These are phyloP conservation scores for Globisporangium paddicum DNA, from an alignment of 352 stramenopile species.

Conservation along the genomic window DNA sequence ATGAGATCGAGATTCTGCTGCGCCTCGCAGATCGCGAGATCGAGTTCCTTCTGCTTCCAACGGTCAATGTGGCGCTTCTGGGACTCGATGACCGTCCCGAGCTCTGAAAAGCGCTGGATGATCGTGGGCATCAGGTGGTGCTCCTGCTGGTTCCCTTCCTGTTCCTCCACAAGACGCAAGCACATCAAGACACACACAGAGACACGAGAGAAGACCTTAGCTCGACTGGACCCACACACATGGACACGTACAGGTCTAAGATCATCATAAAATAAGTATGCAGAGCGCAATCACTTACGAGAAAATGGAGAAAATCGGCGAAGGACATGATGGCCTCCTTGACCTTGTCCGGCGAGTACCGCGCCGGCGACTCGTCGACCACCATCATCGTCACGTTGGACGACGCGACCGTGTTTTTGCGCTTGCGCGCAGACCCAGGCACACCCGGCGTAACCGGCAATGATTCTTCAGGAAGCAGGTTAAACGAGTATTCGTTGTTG, in stretches of 20 bases:
- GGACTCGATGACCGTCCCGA: conserved; percentile 78
- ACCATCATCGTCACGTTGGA: conserved; percentile 14
- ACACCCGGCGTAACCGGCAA: conserved; percentile 15
- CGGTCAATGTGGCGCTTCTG: conserved; percentile 83
- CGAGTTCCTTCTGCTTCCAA: conserved; percentile 82
- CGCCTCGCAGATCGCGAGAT: conserved; percentile 66
- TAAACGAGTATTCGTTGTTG: conserved; percentile 45
- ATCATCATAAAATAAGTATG: neutral
- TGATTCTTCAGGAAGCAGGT: conserved; percentile 40
- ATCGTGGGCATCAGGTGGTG: conserved; percentile 74
- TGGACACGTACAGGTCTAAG: neutral
- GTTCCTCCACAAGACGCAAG: conserved; percentile 43
- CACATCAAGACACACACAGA: conserved; percentile 18
- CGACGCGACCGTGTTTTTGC: conserved; percentile 19
- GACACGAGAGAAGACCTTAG: conserved; percentile 29
- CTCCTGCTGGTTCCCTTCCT: conserved; percentile 74
- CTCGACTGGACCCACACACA: neutral
- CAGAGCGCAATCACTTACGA: conserved; percentile 37
- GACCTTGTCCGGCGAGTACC: conserved; percentile 69
- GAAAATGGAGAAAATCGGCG: conserved; percentile 76
- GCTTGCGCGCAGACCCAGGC: conserved; percentile 22
- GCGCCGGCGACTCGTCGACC: conserved; percentile 42
- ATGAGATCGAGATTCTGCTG: conserved; percentile 68
- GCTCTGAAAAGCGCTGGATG: conserved; percentile 68
- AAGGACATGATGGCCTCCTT: conserved; percentile 80